Conservation (phyloP, 2,329 filamentous ascomycete species). For the Penicillium sp. region DNA sequence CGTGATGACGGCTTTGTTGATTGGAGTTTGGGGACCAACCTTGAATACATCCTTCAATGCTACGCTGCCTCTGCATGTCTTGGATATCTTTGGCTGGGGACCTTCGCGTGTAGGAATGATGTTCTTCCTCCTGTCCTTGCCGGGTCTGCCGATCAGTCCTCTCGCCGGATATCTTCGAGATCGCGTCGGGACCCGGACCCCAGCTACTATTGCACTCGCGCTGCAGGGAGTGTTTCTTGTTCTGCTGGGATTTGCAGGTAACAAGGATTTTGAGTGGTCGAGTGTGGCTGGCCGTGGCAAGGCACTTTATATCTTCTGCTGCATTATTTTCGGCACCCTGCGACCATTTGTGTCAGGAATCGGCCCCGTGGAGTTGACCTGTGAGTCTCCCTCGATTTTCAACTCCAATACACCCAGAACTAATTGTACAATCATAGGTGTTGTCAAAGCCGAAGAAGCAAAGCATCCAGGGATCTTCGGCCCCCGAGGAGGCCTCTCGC, state of each 20-base stretch:
- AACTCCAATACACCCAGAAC: not conserved
- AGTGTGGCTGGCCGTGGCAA: conserved; percentile 19
- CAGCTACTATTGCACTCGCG: not conserved
- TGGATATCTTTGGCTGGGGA: conserved; percentile 56
- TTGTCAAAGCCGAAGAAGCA: conserved; percentile 19
- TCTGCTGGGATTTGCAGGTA: conserved; percentile 2
- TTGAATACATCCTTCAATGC: conserved; percentile 55
- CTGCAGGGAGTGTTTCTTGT: not conserved
- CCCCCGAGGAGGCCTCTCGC: conserved; percentile 26
- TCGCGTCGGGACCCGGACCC: conserved; percentile 21
- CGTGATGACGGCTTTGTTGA: conserved; percentile 29
- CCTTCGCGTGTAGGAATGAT: conserved; percentile 58
- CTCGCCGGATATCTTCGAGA: conserved; percentile 53
- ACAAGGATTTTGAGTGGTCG: conserved; percentile 25
- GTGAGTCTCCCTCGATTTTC: conserved; percentile 18
- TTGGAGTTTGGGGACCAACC: conserved; percentile 32
- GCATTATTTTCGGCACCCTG: conserved; percentile 18
- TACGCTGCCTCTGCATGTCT: conserved; percentile 58
- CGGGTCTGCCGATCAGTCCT: conserved; percentile 51
- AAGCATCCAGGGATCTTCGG: conserved; percentile 28
- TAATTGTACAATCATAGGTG: conserved; percentile 7
- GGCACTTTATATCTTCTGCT: conserved; percentile 18
- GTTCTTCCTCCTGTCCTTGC: conserved; percentile 61
- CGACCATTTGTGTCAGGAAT: conserved; percentile 27
- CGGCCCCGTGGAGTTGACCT: conserved; percentile 28